These are phyloP conservation scores for Fagopyrum tataricum DNA, from an alignment of 148 eudicot species.

Conservation along the genomic window DNA sequence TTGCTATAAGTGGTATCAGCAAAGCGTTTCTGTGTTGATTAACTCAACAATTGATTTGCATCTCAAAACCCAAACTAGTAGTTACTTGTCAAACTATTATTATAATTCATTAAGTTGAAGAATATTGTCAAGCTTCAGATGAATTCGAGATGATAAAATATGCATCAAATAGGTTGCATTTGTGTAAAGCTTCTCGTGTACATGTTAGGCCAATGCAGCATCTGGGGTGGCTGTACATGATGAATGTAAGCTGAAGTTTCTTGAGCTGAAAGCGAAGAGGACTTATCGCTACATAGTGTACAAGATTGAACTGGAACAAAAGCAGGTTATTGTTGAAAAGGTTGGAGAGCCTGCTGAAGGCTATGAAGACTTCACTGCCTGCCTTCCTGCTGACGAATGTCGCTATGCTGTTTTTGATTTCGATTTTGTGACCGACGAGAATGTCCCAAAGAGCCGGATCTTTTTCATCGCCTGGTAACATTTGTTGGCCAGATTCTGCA, in stretches of 20 bases:
- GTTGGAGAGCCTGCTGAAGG: slow-evolving; percentile 61
- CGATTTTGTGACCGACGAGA: slow-evolving; percentile 75
- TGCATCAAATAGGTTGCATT: neutral
- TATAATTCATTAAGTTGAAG: neutral
- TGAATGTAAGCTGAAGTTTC: slow-evolving; percentile 82
- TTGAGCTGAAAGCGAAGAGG: slow-evolving; percentile 86
- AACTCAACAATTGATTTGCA: neutral
- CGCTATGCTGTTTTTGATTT: slow-evolving; percentile 40
- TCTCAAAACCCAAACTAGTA: neutral
- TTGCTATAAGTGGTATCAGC: neutral
- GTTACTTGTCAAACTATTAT: neutral
- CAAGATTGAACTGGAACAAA: slow-evolving; percentile 79
- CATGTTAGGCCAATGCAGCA: slow-evolving; percentile 12
- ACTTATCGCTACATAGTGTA: slow-evolving; percentile 65
- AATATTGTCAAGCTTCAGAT: neutral
- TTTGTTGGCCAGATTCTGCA: neutral
- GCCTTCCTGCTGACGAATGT: slow-evolving; percentile 64
- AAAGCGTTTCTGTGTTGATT: neutral
- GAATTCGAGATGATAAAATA: neutral
- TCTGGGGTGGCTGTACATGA: slow-evolving; percentile 95
- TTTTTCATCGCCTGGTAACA: slow-evolving; percentile 88
- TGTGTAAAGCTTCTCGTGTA: neutral
- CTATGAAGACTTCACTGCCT: slow-evolving; percentile 62
- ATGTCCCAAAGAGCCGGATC: slow-evolving; percentile 85
- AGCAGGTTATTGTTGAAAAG: slow-evolving; percentile 82